Evolutionary conservation across 2,329 filamentous ascomycete species (phyloP), one percentile per base, ranked within the genome.

Genomic region (Penicillium sp.): DNA sequence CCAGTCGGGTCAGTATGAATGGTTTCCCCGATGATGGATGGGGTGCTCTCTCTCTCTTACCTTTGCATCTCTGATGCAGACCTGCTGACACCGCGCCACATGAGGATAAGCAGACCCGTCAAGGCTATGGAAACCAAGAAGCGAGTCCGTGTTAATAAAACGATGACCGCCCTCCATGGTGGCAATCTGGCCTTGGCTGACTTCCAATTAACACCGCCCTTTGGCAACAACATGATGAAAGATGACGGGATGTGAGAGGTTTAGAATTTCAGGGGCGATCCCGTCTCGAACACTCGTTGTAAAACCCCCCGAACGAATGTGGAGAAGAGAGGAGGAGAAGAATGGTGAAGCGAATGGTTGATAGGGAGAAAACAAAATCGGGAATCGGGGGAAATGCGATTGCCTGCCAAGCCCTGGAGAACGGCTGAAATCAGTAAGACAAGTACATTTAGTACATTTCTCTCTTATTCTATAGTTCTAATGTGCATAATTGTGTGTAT

Each of bases 151-250:
- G 90, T 90, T 62, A 95, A 71, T 67, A 91, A 85, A 45, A 84
- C 80, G 77, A 86, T 81, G 72, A 92, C 73, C 53, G 89, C 88
- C 74, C 91, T 86, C 67, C 86, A 87, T 57, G 91, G 89, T 43
- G 92, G 91, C 67, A 97, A 80, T 71, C 86, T 85, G 69, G 89
- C 83, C 79, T 86, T 90, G 66, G 93, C 89, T 65, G 90, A 89
- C 82, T 96, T 97, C 93, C 93, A 97, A 75, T 87, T 92, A 71
- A 93, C 84, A 74, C 91, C 90, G 75, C 89, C 90, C 78, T 96
- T 96, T 64, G 91, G 90, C 69, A 95, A 86, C 80, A 97, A 86
- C 93, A 97, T 97, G 62, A 66, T 81, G 71, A 48, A 9, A 86
- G 92, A 96, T 96, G 62, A 66, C 80, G 71, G 46, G 19, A 3